Evolutionary conservation across 768 basidiomycete species (phyloP), one percentile per base, ranked within the genome.

Genomic region (Mycena epipterygia): DNA sequence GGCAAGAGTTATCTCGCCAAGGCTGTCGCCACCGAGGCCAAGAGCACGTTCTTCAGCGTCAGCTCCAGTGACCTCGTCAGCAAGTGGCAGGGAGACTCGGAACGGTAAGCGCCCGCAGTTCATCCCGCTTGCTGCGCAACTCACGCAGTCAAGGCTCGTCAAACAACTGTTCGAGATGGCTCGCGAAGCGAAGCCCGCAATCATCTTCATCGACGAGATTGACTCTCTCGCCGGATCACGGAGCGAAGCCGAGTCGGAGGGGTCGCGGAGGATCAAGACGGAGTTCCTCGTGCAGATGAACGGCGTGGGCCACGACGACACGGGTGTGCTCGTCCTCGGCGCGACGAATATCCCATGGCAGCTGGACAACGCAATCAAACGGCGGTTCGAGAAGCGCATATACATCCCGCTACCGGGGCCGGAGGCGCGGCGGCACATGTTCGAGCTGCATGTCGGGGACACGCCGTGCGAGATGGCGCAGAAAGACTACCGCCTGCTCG

Each of bases 261-360:
- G 97, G 6, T 95, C 95, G n/a, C 84, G 97, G 73, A 89, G 97
- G 39, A 98, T 99, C 79, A 99, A 98, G 87, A 98, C 97, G 0
- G 97, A 98, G 81, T 97, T 96, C 73, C 84, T 96, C 56, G 95
- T 96, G n/a, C 95, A 98, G 79, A 99, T 99, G 96, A 95, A 99
- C 72, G 98, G 98, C 44, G 97, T 99, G 2, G 98, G 98, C 0
- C 95, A 98, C 77, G 98, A 99, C 68, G 97, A 98, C 80, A 94
- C 94, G 0, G 98, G 98, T 12, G 95, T 99, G 0, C 88, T 99
- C 23, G 96, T 99, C 12, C 88, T 99, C 25, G 98, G 97, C 33
- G 98, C 98, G 12, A 99, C 98, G 6, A 99, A 99, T 74, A 98
- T 99, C 60, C 98, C 98, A 3, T 99, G 97, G 97, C 95, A 96